A percentile compares a stretch with the other conserved stretches of the same genome.
Evolutionary conservation across 495 filamentous ascomycete genomes (phyloP).

Genomic region (Hypomontagnella submonticulosa): DNA sequence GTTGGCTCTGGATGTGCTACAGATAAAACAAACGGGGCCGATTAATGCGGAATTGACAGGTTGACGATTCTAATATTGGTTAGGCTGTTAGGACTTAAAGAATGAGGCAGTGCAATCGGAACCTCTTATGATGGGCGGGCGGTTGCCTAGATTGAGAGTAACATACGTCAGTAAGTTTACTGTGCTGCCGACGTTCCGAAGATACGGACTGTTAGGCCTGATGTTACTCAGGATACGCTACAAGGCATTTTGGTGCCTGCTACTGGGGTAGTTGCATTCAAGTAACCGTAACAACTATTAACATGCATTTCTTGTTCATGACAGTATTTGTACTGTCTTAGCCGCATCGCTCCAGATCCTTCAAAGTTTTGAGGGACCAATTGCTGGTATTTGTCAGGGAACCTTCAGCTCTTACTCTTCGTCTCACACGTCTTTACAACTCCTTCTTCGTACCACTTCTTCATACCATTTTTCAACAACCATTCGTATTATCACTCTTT

Average conservation of each 20-base stretch:
- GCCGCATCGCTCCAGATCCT: slow-evolving; percentile 21
- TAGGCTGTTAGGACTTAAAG: slow-evolving; percentile 14
- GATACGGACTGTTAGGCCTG: slow-evolving; percentile 1
- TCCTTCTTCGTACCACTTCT: slow-evolving; percentile 18
- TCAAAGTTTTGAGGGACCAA: background rate
- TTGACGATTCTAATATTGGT: too few species aligned
- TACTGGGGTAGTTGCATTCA: too few species aligned
- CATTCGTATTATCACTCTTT: slow-evolving; percentile 11
- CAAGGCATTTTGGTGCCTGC: background rate
- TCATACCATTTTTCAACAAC: slow-evolving; percentile 21
- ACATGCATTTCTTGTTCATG: background rate
- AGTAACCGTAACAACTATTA: slow-evolving; percentile 12
- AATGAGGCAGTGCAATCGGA: slow-evolving; percentile 34
- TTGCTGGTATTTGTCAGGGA: slow-evolving; percentile 25
- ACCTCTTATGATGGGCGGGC: slow-evolving; percentile 22
- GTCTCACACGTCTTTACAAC: slow-evolving; percentile 15
- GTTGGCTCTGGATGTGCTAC: slow-evolving; percentile 21
- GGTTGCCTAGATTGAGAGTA: slow-evolving; percentile 30
- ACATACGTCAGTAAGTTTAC: slow-evolving; percentile 6
- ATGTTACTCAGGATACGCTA: background rate
- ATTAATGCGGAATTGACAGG: slow-evolving; percentile 11
- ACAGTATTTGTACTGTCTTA: slow-evolving; percentile 20
- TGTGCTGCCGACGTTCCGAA: slow-evolving; percentile 34
- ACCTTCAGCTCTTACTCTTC: slow-evolving; percentile 26
- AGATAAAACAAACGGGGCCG: slow-evolving; percentile 15